phyloP scores from a whole-genome alignment of 192 early-diverging fungal species.

The Phycomyces nitens region DNA sequence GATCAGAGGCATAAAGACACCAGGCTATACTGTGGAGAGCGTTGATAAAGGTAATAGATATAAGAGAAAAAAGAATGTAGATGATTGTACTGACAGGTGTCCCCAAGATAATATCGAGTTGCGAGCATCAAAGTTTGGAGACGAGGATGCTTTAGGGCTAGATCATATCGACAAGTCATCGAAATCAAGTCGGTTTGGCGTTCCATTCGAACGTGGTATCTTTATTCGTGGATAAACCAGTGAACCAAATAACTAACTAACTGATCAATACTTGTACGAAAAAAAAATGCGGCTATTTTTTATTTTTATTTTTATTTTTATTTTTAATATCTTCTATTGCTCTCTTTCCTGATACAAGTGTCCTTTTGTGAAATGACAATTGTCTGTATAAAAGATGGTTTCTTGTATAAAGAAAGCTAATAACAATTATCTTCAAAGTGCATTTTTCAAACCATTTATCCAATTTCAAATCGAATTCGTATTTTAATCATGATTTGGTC shows the following conservation, averaged over 20 bases:
- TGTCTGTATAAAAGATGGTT: no score
- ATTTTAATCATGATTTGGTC: no score
- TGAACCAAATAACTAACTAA: background rate
- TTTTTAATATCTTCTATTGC: background rate
- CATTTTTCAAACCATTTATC: no score
- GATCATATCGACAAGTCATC: constrained; percentile 42
- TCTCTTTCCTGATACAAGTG: background rate
- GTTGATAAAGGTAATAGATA: constrained; percentile 25
- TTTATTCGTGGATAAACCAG: constrained; percentile 24
- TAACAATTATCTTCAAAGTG: no score
- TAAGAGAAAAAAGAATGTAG: no score
- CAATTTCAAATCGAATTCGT: no score
- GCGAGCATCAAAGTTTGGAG: constrained; percentile 23
- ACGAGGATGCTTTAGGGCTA: constrained; percentile 45
- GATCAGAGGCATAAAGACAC: constrained; percentile 30
- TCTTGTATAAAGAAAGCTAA: no score
- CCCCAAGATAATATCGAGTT: constrained; percentile 33
- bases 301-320: background rate
- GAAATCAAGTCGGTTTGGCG: constrained; percentile 13
- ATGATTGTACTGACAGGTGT: background rate
- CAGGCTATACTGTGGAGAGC: background rate
- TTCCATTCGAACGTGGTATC: constrained; percentile 27
- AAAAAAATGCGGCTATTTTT: background rate
- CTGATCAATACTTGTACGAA: background rate
- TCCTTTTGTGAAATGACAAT: no score